phyloP scores from a whole-genome alignment of 306 rosid genomes.

The Acacia melanoxylon region DNA sequence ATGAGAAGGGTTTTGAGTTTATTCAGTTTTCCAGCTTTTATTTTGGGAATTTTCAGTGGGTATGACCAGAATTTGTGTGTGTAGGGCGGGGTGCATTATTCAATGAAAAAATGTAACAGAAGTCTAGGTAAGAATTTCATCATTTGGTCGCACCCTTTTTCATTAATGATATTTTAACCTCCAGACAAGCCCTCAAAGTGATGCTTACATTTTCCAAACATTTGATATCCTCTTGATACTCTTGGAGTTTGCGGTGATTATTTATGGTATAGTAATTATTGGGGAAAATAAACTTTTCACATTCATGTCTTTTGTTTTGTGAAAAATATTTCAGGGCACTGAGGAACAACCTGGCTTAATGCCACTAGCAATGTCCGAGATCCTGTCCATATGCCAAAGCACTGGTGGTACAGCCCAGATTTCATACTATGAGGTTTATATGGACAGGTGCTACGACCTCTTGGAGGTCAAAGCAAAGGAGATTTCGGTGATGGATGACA shows the following conservation, averaged over 20 bases:
- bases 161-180: not conserved
- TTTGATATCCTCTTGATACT: not conserved
- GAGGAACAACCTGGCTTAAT: constrained; percentile 80
- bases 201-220: not conserved
- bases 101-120: not conserved
- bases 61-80: not conserved
- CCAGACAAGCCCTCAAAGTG: not conserved
- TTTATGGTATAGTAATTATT: not conserved
- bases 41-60: not conserved
- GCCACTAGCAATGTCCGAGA: constrained; percentile 66
- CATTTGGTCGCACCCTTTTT: not conserved
- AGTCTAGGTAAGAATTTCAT: not conserved
- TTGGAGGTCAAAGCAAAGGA: constrained; percentile 76
- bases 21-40: not conserved
- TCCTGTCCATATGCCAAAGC: constrained; percentile 59
- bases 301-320: not conserved
- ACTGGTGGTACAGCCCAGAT: constrained; percentile 62
- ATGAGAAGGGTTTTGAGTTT: not conserved
- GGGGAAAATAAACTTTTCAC: not conserved
- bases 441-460: constrained; percentile 91
- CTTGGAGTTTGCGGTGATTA: not conserved
- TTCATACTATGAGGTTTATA: constrained; percentile 87
- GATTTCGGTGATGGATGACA: constrained; percentile 77
- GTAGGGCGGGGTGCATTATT: not conserved
- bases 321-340: constrained; percentile 58